Percentiles rank a stretch among this genome's conserved stretches.
These are phyloP conservation scores for Vaccinium darrowii DNA, from an alignment of 148 eudicot genomes.

Conservation along the genomic window DNA sequence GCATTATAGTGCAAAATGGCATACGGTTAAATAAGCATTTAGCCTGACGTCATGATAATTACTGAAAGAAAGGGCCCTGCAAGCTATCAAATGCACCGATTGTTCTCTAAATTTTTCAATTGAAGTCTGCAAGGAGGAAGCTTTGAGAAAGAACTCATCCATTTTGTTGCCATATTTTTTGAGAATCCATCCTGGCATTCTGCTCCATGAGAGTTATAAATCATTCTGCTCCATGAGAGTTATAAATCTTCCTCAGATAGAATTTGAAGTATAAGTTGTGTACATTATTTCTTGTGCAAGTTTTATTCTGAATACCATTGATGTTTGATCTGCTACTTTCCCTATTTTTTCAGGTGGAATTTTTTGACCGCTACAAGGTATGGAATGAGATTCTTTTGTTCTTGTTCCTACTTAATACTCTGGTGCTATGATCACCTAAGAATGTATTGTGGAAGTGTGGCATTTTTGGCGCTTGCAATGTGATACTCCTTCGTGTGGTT, in stretches of 20 bases:
- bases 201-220: background rate
- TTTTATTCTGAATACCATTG: background rate
- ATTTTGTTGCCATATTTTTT: background rate
- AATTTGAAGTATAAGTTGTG: background rate
- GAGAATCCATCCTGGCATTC: background rate
- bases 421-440: background rate
- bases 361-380: constrained; percentile 97
- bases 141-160: constrained; percentile 2
- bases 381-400: constrained; percentile 10
- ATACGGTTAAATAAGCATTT: background rate
- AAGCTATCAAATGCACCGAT: background rate
- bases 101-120: background rate
- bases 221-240: background rate
- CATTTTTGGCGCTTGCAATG: background rate
- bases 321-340: constrained; percentile 12
- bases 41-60: background rate
- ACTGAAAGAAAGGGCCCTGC: background rate
- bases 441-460: background rate
- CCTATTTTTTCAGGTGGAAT: constrained; percentile 69
- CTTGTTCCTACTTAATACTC: constrained; percentile 11
- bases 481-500: background rate
- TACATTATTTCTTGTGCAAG: background rate
- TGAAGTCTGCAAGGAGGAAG: background rate
- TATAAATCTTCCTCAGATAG: background rate
- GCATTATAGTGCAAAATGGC: background rate